Evolutionary conservation across 805 yeast genomes (phyloP).

Genomic region (Nadsonia fulvescens): DNA sequence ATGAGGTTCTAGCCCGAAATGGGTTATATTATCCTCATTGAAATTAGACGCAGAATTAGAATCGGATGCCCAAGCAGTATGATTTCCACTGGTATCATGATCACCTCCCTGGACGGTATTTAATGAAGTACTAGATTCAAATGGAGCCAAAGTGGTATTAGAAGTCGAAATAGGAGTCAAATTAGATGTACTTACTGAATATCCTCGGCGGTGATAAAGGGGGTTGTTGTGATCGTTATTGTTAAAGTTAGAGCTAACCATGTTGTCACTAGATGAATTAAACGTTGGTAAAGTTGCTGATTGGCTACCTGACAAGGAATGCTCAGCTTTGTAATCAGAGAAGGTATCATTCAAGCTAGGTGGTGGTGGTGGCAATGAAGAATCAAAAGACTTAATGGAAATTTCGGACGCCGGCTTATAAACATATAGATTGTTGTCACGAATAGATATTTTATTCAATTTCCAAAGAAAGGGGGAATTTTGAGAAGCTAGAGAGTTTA

Average conservation of each 20-base stretch:
- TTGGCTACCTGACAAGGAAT: constrained; percentile 2
- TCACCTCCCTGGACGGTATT: too few species aligned
- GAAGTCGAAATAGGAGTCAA: constrained; percentile 1
- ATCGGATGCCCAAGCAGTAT: too few species aligned
- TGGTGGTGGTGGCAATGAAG: constrained; percentile 6
- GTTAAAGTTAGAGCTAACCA: constrained; percentile 1
- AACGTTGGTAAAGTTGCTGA: constrained; percentile 1
- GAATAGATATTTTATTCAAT: too few species aligned
- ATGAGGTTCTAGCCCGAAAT: constrained; percentile 27
- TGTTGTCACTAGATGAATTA: constrained; percentile 2
- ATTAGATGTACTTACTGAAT: neutral
- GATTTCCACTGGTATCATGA: too few species aligned
- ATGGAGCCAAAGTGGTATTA: constrained; percentile 2
- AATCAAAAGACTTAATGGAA: constrained; percentile 22
- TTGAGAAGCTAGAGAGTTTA: too few species aligned
- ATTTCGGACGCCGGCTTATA: constrained; percentile 39
- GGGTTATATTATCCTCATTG: constrained; percentile 7
- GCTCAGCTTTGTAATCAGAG: constrained; percentile 1
- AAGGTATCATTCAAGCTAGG: constrained; percentile 3
- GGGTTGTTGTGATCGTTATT: constrained; percentile 6
- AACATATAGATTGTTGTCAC: too few species aligned
- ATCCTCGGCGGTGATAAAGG: constrained; percentile 1
- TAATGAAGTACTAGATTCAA: constrained; percentile 5
- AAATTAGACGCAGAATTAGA: constrained; percentile 3
- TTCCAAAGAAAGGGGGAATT: too few species aligned